Evolutionary conservation across 2,329 filamentous ascomycete genomes (phyloP).

Genomic region (Periconia sp.): DNA sequence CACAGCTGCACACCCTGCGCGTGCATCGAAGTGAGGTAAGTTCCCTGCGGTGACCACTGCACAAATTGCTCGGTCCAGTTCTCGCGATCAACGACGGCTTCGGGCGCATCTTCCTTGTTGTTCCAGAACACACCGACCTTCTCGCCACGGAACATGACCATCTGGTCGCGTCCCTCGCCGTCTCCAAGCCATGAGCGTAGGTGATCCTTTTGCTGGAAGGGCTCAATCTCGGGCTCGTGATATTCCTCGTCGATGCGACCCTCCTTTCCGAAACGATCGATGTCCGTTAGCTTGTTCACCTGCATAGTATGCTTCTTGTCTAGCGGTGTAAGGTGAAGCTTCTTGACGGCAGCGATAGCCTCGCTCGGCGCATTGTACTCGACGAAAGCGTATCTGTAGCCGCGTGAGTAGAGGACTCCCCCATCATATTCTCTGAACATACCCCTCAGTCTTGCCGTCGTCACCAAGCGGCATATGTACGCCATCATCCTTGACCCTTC

Average conservation of each 20-base stretch:
- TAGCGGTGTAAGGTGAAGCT: constrained; percentile 83
- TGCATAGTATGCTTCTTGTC: constrained; percentile 96
- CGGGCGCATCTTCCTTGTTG: constrained; percentile 89
- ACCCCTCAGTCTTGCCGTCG: constrained; percentile 85
- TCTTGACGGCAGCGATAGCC: constrained; percentile 86
- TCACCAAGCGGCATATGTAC: constrained; percentile 95
- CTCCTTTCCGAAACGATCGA: constrained; percentile 94
- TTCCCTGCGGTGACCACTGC: constrained; percentile 95
- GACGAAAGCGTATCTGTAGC: constrained; percentile 86
- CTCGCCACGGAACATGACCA: constrained; percentile 91
- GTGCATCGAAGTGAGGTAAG: constrained; percentile 93
- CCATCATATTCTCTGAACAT: constrained; percentile 42
- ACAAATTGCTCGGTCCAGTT: constrained; percentile 99
- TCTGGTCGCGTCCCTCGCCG: constrained; percentile 88
- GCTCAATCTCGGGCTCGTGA: constrained; percentile 77
- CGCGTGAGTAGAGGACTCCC: constrained; percentile 21
- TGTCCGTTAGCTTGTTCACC: constrained; percentile 98
- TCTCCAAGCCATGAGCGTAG: constrained; percentile 92
- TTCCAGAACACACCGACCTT: constrained; percentile 97
- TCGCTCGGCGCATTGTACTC: constrained; percentile 92
- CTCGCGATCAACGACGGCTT: constrained; percentile 86
- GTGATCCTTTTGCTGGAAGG: constrained; percentile 92
- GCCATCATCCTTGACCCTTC: constrained; percentile 82
- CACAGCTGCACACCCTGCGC: constrained; percentile 96
- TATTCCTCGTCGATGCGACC: constrained; percentile 94